Percentiles rank a stretch among this genome's conserved stretches.
phyloP scores from a whole-genome alignment of 257 asterid species.

The Petunia secreta region DNA sequence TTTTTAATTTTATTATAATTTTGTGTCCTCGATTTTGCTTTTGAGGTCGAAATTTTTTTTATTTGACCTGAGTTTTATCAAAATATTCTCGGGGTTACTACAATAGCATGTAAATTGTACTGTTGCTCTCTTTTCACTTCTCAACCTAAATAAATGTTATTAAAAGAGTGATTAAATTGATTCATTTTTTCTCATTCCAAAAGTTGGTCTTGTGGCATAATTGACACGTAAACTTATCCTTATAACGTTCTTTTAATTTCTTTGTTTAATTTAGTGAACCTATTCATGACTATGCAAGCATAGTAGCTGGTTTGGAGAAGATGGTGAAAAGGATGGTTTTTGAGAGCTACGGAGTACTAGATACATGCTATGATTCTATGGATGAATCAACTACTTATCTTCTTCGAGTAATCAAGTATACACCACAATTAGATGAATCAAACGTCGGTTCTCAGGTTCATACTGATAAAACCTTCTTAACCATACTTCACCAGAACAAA shows the following conservation, averaged over 20 bases:
- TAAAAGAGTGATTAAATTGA: background rate
- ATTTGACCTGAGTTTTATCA: background rate
- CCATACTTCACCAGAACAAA: conserved; percentile 45
- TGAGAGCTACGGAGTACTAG: conserved; percentile 34
- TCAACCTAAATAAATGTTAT: too few relatives aligned
- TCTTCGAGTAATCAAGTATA: conserved; percentile 43
- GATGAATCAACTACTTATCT: conserved; percentile 39
- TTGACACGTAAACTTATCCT: background rate
- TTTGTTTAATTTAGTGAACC: conserved; percentile 33
- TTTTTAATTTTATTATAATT: background rate
- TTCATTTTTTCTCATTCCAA: background rate
- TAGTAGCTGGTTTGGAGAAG: conserved; percentile 43
- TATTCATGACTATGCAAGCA: conserved; percentile 35
- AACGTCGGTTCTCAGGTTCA: conserved; percentile 47
- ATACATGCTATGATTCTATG: conserved; percentile 31
- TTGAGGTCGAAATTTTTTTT: background rate
- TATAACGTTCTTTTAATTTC: background rate
- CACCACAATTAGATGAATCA: conserved; percentile 29
- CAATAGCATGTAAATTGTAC: background rate
- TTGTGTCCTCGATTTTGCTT: background rate
- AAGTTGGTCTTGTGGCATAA: background rate
- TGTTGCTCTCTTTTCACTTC: background rate
- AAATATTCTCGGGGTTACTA: background rate
- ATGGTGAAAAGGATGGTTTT: conserved; percentile 53
- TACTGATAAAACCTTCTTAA: conserved; percentile 53